Evolutionary conservation across 2,329 filamentous ascomycete genomes (phyloP).

Genomic region (Rugonectria rugulosa): DNA sequence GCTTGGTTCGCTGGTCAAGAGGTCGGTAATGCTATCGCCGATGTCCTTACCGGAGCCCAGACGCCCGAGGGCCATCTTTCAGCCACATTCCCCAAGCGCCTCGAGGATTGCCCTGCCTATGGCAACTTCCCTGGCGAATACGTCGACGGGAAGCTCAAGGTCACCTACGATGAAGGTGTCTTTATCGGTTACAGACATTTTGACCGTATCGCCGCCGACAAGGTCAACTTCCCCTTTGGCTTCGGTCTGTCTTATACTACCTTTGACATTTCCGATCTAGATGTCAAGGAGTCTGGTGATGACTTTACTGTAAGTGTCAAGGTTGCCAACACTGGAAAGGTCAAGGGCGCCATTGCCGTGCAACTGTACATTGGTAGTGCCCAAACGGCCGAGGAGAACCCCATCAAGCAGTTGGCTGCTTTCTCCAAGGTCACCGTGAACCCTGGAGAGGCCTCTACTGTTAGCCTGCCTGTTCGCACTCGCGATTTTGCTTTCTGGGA

Average conservation of each 20-base stretch:
- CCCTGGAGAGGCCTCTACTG: constrained; percentile 36
- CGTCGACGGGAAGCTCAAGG: constrained; percentile 56
- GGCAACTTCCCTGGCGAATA: constrained; percentile 65
- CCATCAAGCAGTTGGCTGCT: constrained; percentile 69
- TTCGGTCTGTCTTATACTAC: constrained; percentile 52
- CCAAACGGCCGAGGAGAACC: constrained; percentile 29
- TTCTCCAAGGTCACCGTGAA: constrained; percentile 65
- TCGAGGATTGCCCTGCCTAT: constrained; percentile 71
- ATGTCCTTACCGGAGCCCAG: constrained; percentile 69
- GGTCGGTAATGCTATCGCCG: constrained; percentile 71
- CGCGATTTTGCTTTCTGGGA: constrained; percentile 42
- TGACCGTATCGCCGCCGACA: constrained; percentile 64
- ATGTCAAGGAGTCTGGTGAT: constrained; percentile 39
- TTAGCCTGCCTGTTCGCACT: constrained; percentile 31
- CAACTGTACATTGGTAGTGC: constrained; percentile 58
- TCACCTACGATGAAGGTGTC: constrained; percentile 73
- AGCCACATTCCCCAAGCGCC: constrained; percentile 65
- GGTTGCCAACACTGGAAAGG: constrained; percentile 65
- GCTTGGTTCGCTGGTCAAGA: constrained; percentile 77
- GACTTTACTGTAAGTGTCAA: constrained; percentile 54
- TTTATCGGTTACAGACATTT: constrained; percentile 75
- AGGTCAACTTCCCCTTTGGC: constrained; percentile 71
- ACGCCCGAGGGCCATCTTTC: constrained; percentile 72
- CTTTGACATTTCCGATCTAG: constrained; percentile 70
- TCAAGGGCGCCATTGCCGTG: constrained; percentile 60